Evolutionary conservation across 1,284 basidiomycete genomes (phyloP), one percentile per base, ranked within the genome.

Genomic region (Amylostereum areolatum): DNA sequence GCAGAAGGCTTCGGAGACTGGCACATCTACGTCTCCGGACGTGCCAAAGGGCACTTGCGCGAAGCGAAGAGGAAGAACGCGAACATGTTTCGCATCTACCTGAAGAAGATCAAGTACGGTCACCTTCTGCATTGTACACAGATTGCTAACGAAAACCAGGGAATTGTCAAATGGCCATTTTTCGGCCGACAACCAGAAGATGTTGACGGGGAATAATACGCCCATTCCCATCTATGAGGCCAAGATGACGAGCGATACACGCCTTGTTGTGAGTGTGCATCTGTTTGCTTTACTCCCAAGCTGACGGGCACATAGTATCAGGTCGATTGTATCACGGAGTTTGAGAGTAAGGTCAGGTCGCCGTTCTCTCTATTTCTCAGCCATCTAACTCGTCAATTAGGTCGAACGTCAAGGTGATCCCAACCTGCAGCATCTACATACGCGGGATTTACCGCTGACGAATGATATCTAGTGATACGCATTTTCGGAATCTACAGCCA

Each of bases 401-500:
- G 61, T 68, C 8, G 80, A 83, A 52, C 64, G 68, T 41, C 81
- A 84, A 73, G 77, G 82, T 18, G 18, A 18, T 18, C 18, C 18
- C 18, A 18, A 18, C 18, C 18, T 18, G 18, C 18, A 18, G 18
- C 18, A 18, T 18, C 18, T 18, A 18, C 18, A 18, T 18, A 18
- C 18, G 18, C 18, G 18, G 18, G 18, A 18, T 18, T 18, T 18
- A 18, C 18, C 18, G 18, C 18, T 18, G 18, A 18, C 18, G 18
- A 18, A 18, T 18, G n/a, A 10, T 12, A 5, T 41, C 0, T 43
- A 83, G 81, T 71, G 1, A 67, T 84, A 50, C 72, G 70, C 43
- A 69, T 86, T n/a, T 85, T 81, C 52, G 81, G 80, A 1, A 71
- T 86, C 7, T 81, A 78, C 49, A 83, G 79, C 0, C 82, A 84